Conservation (phyloP, 805 yeast genomes). For the Soucietia sequanensis region DNA sequence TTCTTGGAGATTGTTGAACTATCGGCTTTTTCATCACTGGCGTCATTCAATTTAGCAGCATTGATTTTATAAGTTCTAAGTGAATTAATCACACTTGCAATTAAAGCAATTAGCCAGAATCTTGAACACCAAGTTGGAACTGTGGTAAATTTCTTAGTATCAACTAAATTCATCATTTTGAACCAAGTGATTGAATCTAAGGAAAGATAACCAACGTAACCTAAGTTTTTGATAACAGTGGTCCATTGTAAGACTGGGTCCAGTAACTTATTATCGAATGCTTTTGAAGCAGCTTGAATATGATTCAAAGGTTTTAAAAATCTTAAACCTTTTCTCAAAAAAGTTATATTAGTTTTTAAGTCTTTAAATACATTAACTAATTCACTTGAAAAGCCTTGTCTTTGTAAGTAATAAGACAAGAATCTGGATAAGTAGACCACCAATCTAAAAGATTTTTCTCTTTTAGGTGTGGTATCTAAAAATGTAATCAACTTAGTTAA, state of each 20-base stretch:
- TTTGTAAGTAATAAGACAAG: slow-evolving; percentile 57
- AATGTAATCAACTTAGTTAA: slow-evolving; percentile 58
- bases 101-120: slow-evolving; percentile 76
- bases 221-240: slow-evolving; percentile 55
- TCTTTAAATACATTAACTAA: slow-evolving; percentile 49
- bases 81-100: slow-evolving; percentile 61
- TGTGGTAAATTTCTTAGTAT: slow-evolving; percentile 43
- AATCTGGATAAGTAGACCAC: slow-evolving; percentile 81
- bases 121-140: slow-evolving; percentile 60
- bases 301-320: slow-evolving; percentile 78
- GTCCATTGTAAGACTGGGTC: slow-evolving; percentile 57
- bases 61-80: slow-evolving; percentile 52
- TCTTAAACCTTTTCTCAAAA: slow-evolving; percentile 81
- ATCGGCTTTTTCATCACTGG: slow-evolving; percentile 27
- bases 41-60: slow-evolving; percentile 30
- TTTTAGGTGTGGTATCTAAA: slow-evolving; percentile 65
- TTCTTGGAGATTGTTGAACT: slow-evolving; percentile 42
- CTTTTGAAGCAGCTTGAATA: slow-evolving; percentile 63
- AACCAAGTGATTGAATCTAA: slow-evolving; percentile 65
- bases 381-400: slow-evolving; percentile 52
- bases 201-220: slow-evolving; percentile 60
- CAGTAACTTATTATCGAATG: slow-evolving; percentile 66
- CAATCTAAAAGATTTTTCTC: slow-evolving; percentile 78
- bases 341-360: slow-evolving; percentile 60
- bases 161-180: slow-evolving; percentile 56